These are phyloP conservation scores for Chaetomiaceae sp. DNA, from an alignment of 2,329 filamentous ascomycete species.

Conservation along the genomic window DNA sequence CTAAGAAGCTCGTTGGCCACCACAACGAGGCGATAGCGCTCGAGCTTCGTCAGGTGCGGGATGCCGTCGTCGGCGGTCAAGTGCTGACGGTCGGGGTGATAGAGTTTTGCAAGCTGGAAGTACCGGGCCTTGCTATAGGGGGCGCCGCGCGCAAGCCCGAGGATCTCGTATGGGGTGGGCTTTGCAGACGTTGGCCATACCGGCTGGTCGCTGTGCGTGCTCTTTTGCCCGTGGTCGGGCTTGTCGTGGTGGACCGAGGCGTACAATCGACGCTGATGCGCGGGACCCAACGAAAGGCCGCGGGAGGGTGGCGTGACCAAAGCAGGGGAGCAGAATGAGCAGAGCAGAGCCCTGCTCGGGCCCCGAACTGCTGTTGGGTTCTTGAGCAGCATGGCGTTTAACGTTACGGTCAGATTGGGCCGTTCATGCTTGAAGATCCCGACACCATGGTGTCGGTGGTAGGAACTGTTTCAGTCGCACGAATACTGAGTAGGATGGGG, in stretches of 20 bases:
- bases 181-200: constrained; percentile 45
- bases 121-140: constrained; percentile 80
- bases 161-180: constrained; percentile 88
- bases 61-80: constrained; percentile 41
- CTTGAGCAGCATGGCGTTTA: constrained; percentile 22
- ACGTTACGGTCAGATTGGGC: not conserved
- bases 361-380: constrained; percentile 29
- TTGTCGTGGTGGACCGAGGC: constrained; percentile 21
- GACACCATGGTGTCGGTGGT: constrained; percentile 10
- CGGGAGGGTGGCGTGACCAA: constrained; percentile 24
- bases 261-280: constrained; percentile 12
- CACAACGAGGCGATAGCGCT: constrained; percentile 85
- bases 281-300: not conserved
- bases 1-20: constrained; percentile 85
- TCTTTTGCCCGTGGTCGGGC: not conserved
- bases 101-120: constrained; percentile 89
- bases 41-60: constrained; percentile 62
- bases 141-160: constrained; percentile 51
- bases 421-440: constrained; percentile 14
- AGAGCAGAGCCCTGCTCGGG: constrained; percentile 21
- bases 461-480: not conserved
- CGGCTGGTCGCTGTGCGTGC: constrained; percentile 12
- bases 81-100: constrained; percentile 74
- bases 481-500: not conserved
- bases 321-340: constrained; percentile 16